Conservation (phyloP, 2,329 filamentous ascomycete species). For the Colletotrichum salicis region DNA sequence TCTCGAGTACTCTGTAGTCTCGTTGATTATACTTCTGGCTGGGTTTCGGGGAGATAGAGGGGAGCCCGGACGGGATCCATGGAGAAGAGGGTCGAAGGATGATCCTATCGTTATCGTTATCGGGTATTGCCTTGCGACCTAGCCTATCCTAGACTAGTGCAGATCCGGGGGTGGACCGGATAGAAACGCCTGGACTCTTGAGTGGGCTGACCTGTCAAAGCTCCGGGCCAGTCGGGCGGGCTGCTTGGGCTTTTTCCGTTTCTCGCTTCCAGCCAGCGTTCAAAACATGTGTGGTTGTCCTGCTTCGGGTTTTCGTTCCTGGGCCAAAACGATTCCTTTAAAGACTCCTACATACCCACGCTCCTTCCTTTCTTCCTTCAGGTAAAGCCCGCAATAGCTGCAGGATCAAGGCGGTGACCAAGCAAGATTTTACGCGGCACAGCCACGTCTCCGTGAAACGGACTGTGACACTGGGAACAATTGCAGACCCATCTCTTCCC, state of each 20-base stretch:
- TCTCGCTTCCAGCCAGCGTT: background rate
- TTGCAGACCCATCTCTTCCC: no score
- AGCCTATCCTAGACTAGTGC: conserved; percentile 20
- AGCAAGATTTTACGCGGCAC: no score
- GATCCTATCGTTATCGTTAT: conserved; percentile 35
- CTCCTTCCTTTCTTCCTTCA: no score
- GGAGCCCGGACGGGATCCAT: conserved; percentile 23
- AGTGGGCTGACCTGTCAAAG: conserved; percentile 27
- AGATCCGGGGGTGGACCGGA: conserved; percentile 35
- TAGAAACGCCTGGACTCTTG: conserved; percentile 30
- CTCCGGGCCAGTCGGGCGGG: conserved; percentile 16
- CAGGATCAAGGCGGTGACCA: no score
- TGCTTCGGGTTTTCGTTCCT: no score
- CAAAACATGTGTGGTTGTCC: background rate
- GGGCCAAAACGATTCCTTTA: no score
- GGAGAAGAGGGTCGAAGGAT: conserved; percentile 34
- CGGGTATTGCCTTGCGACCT: conserved; percentile 8
- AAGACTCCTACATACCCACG: no score
- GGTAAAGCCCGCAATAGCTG: no score
- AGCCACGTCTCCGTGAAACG: no score
- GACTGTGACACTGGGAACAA: no score
- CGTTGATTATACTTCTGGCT: conserved; percentile 6
- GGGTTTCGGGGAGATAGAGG: conserved; percentile 27
- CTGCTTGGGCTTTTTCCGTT: conserved; percentile 3
- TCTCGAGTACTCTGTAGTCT: background rate